Percentiles rank a stretch among this genome's conserved stretches.
Evolutionary conservation across 164 flowering plant species (phyloP).

Genomic region (Nymphaea thermarum): DNA sequence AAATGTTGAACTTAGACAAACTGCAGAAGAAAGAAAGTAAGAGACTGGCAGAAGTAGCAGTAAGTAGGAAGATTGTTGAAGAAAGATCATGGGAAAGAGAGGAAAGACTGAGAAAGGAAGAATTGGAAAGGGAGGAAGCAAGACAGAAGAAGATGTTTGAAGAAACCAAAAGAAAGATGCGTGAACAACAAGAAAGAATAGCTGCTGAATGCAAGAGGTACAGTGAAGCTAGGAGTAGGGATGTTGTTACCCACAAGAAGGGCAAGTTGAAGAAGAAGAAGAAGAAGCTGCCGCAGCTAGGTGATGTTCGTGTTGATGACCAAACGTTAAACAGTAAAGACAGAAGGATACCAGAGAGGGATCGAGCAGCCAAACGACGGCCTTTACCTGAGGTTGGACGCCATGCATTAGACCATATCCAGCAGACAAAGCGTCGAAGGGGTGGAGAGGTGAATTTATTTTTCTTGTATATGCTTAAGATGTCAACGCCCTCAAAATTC

Average conservation of each 20-base stretch:
- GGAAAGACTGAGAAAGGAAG: slow-evolving; percentile 35
- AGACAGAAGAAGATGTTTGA: slow-evolving; percentile 26
- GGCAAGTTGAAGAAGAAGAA: slow-evolving; percentile 26
- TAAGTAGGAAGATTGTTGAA: slow-evolving; percentile 29
- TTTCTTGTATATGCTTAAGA: background rate
- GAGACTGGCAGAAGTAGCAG: slow-evolving; percentile 18
- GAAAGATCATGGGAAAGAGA: slow-evolving; percentile 56
- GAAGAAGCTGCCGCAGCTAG: slow-evolving; percentile 31
- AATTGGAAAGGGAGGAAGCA: slow-evolving; percentile 32
- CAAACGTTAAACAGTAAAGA: slow-evolving; percentile 35
- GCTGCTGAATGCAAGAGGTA: slow-evolving; percentile 35
- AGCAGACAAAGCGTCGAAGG: slow-evolving; percentile 69
- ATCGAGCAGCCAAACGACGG: slow-evolving; percentile 42
- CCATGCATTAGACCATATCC: slow-evolving; percentile 36
- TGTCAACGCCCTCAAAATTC: no score
- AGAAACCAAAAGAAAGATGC: slow-evolving; percentile 16
- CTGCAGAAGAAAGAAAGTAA: slow-evolving; percentile 27
- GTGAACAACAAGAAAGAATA: slow-evolving; percentile 44
- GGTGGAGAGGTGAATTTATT: slow-evolving; percentile 74
- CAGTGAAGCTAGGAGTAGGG: slow-evolving; percentile 36
- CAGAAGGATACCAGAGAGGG: slow-evolving; percentile 46
- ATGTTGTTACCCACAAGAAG: slow-evolving; percentile 61
- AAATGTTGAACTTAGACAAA: slow-evolving; percentile 41
- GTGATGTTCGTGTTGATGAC: slow-evolving; percentile 49
- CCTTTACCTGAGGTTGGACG: slow-evolving; percentile 34